Conservation (phyloP, 1,139 yeast genomes). For the Geotrichum citri-aurantii region DNA sequence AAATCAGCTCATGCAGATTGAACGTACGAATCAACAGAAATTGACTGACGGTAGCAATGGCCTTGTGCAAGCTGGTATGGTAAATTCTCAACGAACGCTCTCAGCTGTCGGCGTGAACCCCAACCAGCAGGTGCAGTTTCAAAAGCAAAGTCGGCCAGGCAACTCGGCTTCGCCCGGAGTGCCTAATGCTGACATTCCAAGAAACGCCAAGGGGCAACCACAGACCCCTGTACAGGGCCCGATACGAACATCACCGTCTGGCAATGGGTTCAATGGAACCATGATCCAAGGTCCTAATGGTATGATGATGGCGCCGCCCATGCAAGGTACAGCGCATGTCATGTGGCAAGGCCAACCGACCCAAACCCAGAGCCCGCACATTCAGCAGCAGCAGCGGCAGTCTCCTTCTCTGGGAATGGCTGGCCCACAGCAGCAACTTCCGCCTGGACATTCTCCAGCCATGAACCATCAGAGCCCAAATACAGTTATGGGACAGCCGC, state of each 20-base stretch:
- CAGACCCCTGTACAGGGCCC: slow-evolving; percentile 15
- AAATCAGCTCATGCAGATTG: slow-evolving; percentile 65
- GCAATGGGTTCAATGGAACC: slow-evolving; percentile 2
- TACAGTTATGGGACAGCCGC: not conserved
- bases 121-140: slow-evolving; percentile 15
- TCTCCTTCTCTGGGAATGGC: not conserved
- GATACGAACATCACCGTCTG: slow-evolving; percentile 18
- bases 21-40: slow-evolving; percentile 61
- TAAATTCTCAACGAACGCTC: slow-evolving; percentile 18
- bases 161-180: slow-evolving; percentile 23
- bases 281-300: slow-evolving; percentile 12
- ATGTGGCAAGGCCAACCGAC: slow-evolving; percentile 13
- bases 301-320: slow-evolving; percentile 25
- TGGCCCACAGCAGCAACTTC: slow-evolving; percentile 18
- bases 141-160: slow-evolving; percentile 15
- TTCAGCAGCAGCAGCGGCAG: slow-evolving; percentile 22
- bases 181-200: slow-evolving; percentile 21
- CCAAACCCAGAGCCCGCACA: slow-evolving; percentile 21
- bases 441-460: slow-evolving; percentile 17
- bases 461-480: slow-evolving; percentile 15
- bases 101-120: slow-evolving; percentile 9
- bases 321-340: slow-evolving; percentile 14
- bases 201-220: slow-evolving; percentile 30
- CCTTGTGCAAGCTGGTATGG: not conserved
- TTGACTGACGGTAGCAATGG: slow-evolving; percentile 38